Conservation (phyloP, 2,329 filamentous ascomycete genomes). For the Keithomyces neogunnii region DNA sequence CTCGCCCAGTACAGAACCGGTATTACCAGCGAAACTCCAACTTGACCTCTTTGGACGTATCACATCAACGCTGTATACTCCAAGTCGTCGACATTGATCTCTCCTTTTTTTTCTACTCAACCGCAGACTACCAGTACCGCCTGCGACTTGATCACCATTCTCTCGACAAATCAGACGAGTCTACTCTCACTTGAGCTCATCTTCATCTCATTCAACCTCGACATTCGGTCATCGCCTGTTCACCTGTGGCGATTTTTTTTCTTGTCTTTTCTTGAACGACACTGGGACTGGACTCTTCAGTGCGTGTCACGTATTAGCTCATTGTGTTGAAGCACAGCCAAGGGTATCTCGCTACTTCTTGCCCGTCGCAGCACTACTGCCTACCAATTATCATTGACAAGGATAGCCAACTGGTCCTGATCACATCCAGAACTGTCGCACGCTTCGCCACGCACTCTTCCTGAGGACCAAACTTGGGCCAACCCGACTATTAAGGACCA, state of each 20-base stretch:
- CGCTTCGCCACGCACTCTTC: not conserved
- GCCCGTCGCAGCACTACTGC: conserved; percentile 1
- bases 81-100: conserved; percentile 19
- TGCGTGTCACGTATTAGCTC: not conserved
- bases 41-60: too few relatives aligned
- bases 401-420: not conserved
- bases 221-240: too few relatives aligned
- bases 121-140: not conserved
- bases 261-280: not conserved
- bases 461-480: too few relatives aligned
- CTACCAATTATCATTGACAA: not conserved
- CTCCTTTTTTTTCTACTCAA: conserved; percentile 8
- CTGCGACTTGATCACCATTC: not conserved
- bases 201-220: conserved; percentile 1
- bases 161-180: not conserved
- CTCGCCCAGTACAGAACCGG: not conserved
- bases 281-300: conserved; percentile 12
- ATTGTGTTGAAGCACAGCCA: not conserved
- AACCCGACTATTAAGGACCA: too few relatives aligned
- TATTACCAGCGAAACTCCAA: not conserved
- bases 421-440: not conserved
- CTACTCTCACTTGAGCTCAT: not conserved
- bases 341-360: not conserved
- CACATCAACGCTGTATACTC: too few relatives aligned
- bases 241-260: too few relatives aligned